Evolutionary conservation across 768 basidiomycete genomes (phyloP).

Genomic region (Macrolepiota albuminosa): DNA sequence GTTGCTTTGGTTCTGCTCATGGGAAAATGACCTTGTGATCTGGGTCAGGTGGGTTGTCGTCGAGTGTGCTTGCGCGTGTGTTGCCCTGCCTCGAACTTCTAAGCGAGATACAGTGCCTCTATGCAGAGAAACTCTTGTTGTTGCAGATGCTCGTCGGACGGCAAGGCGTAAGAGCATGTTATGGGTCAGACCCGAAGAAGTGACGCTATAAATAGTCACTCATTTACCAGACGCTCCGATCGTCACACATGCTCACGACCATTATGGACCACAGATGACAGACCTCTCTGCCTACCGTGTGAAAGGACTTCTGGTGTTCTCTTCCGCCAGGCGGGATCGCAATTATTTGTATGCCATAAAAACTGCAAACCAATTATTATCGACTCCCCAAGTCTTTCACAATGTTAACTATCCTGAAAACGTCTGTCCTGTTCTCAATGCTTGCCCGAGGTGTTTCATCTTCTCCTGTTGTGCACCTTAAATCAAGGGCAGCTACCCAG

Average conservation of each 20-base stretch:
- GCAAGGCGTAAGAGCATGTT: background rate
- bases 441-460: background rate
- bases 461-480: background rate
- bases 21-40: background rate
- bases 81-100: background rate
- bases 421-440: background rate
- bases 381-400: background rate
- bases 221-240: background rate
- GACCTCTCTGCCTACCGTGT: background rate
- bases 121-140: too few relatives aligned
- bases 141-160: background rate
- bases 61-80: background rate
- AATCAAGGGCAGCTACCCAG: constrained; percentile 2
- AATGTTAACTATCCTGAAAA: constrained; percentile 2
- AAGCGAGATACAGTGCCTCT: background rate
- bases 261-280: background rate
- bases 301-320: background rate
- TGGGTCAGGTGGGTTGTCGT: background rate
- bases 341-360: background rate
- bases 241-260: background rate
- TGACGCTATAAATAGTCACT: background rate
- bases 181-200: background rate
- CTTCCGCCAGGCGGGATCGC: background rate
- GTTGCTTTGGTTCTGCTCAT: background rate
- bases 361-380: background rate